These are phyloP conservation scores for Orbilia brochopaga DNA, from an alignment of 2,329 filamentous ascomycete species.

Conservation along the genomic window DNA sequence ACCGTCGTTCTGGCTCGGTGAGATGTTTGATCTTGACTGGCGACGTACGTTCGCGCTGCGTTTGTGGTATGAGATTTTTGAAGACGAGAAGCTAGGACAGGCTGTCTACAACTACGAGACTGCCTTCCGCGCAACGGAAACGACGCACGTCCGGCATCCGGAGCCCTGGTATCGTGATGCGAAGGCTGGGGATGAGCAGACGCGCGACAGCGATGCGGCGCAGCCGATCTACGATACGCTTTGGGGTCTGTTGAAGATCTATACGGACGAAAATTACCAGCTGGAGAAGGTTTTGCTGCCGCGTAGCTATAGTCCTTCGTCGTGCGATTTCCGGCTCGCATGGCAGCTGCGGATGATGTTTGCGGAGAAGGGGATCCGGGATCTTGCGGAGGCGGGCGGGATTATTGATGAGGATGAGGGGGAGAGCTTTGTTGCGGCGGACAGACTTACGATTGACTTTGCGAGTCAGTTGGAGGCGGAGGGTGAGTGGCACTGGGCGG, in stretches of 20 bases:
- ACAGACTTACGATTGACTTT: conserved; percentile 71
- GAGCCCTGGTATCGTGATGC: conserved; percentile 68
- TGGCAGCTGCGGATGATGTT: conserved; percentile 72
- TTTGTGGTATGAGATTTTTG: conserved; percentile 81
- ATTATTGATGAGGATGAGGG: conserved; percentile 65
- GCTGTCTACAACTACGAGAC: conserved; percentile 76
- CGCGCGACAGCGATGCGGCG: conserved; percentile 67
- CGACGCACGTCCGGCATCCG: conserved; percentile 65
- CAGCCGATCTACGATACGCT: conserved; percentile 72
- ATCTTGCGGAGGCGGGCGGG: conserved; percentile 54
- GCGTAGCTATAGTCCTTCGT: conserved; percentile 47
- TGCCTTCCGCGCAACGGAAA: conserved; percentile 70
- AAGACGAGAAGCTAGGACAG: conserved; percentile 71
- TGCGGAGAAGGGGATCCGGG: conserved; percentile 50
- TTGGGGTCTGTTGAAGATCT: conserved; percentile 85
- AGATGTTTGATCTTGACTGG: conserved; percentile 88
- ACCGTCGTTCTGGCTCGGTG: conserved; percentile 79
- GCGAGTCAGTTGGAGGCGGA: conserved; percentile 68
- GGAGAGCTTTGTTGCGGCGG: conserved; percentile 64
- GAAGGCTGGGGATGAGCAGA: conserved; percentile 66
- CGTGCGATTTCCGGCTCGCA: conserved; percentile 52
- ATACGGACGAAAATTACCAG: conserved; percentile 66
- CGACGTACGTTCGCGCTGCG: conserved; percentile 89
- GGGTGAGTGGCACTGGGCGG: conserved; percentile 71
- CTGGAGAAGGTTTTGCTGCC: conserved; percentile 55